phyloP scores from a whole-genome alignment of 805 yeast species.

The Zygoascus tannicola region DNA sequence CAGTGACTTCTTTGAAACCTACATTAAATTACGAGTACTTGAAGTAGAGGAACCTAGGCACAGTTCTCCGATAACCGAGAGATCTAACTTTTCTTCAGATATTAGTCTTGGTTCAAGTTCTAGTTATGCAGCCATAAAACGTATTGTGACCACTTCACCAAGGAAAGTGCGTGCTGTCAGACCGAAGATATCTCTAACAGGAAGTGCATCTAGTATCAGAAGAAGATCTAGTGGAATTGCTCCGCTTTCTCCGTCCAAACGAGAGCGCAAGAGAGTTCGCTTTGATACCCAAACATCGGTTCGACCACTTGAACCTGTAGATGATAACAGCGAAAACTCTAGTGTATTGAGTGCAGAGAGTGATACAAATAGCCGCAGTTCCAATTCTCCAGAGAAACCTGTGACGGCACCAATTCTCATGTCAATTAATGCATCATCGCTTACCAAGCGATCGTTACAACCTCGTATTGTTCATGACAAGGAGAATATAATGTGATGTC shows the following conservation, averaged over 20 bases:
- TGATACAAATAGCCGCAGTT: neutral
- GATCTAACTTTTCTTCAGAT: neutral
- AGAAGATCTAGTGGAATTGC: neutral
- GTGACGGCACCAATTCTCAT: neutral
- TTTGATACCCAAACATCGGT: neutral
- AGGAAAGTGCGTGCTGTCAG: neutral
- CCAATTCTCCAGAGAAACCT: neutral
- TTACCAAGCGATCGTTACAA: neutral
- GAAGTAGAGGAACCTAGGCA: neutral
- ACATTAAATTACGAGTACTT: slow-evolving; percentile 6
- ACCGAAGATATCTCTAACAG: neutral
- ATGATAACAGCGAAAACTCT: slow-evolving; percentile 1
- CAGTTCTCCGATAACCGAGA: neutral
- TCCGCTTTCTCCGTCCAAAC: slow-evolving; percentile 1
- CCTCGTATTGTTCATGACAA: neutral
- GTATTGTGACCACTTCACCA: neutral
- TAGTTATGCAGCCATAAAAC: neutral
- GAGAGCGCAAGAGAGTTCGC: slow-evolving; percentile 2
- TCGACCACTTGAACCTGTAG: neutral
- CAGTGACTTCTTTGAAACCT: slow-evolving; percentile 9
- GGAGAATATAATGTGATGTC: neutral
- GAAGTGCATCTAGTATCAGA: neutral
- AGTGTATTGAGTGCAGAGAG: neutral
- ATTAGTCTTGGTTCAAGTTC: slow-evolving; percentile 3
- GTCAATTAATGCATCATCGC: neutral